Evolutionary conservation across 2,329 filamentous ascomycete species (phyloP).

Genomic region (Colletotrichum euphorbiae): DNA sequence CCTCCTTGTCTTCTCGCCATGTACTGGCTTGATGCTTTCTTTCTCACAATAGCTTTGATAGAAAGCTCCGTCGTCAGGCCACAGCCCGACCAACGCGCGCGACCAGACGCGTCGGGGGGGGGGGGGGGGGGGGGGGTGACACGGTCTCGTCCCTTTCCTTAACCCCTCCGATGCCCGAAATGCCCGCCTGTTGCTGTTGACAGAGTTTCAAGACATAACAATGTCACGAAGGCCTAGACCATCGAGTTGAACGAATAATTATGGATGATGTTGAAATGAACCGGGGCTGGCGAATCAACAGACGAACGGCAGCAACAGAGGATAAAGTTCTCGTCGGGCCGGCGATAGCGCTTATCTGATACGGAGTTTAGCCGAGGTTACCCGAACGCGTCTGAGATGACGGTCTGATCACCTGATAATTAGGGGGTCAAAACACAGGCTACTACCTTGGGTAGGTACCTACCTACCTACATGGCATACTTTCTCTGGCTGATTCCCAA

Average conservation of each 20-base stretch:
- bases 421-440: background rate
- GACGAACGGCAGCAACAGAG: background rate
- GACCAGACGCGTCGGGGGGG: background rate
- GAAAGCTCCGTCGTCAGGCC: no score
- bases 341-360: background rate
- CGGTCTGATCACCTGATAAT: slow-evolving; percentile 16
- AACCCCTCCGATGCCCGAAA: background rate
- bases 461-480: background rate
- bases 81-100: background rate
- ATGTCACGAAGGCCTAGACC: background rate
- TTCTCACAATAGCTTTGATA: no score
- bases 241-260: background rate
- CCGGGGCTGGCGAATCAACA: background rate
- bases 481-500: background rate
- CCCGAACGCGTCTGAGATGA: slow-evolving; percentile 19
- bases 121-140: no score
- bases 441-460: no score
- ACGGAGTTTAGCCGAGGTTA: slow-evolving; percentile 30
- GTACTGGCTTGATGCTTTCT: no score
- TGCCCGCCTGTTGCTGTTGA: background rate
- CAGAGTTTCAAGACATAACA: background rate
- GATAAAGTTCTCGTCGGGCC: slow-evolving; percentile 19
- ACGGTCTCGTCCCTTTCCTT: background rate
- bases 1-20: no score
- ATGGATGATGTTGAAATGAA: background rate